Conservation (phyloP, 768 basidiomycete genomes). For the Fomitopsis serialis region DNA sequence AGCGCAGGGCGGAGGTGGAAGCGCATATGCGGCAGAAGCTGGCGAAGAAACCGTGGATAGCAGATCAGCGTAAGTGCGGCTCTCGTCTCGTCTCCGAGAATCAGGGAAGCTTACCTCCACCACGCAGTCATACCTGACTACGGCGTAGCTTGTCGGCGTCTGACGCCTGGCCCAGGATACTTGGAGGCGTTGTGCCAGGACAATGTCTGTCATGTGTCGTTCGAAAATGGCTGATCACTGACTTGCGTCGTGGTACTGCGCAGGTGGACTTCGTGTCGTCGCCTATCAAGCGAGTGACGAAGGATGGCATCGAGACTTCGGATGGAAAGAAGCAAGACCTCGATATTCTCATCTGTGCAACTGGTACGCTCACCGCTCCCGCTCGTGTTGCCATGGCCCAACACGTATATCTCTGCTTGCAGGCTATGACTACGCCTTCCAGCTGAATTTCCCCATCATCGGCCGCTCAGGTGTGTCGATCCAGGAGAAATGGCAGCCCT, state of each 20-base stretch:
- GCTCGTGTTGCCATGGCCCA: not conserved
- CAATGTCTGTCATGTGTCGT: slow-evolving; percentile 36
- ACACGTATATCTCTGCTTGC: not conserved
- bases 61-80: slow-evolving; percentile 40
- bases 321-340: slow-evolving; percentile 51
- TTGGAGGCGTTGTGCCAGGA: slow-evolving; percentile 59
- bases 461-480: slow-evolving; percentile 49
- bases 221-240: not conserved
- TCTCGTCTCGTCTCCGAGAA: not conserved
- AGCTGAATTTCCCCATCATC: slow-evolving; percentile 44
- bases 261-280: slow-evolving; percentile 50
- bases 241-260: not conserved
- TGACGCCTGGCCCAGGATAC: slow-evolving; percentile 67
- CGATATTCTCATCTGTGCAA: slow-evolving; percentile 61
- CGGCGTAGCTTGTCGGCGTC: slow-evolving; percentile 50
- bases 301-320: slow-evolving; percentile 48
- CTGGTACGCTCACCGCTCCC: slow-evolving; percentile 31
- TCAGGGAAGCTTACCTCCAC: not conserved
- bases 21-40: slow-evolving; percentile 45
- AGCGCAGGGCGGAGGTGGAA: slow-evolving; percentile 21
- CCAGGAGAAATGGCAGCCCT: slow-evolving; percentile 45
- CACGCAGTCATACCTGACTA: slow-evolving; percentile 53
- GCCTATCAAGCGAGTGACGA: slow-evolving; percentile 45
- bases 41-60: slow-evolving; percentile 54
- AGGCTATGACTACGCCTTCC: slow-evolving; percentile 51